These are phyloP conservation scores for Niebla homalea DNA, from an alignment of 495 filamentous ascomycete genomes.

Conservation along the genomic window DNA sequence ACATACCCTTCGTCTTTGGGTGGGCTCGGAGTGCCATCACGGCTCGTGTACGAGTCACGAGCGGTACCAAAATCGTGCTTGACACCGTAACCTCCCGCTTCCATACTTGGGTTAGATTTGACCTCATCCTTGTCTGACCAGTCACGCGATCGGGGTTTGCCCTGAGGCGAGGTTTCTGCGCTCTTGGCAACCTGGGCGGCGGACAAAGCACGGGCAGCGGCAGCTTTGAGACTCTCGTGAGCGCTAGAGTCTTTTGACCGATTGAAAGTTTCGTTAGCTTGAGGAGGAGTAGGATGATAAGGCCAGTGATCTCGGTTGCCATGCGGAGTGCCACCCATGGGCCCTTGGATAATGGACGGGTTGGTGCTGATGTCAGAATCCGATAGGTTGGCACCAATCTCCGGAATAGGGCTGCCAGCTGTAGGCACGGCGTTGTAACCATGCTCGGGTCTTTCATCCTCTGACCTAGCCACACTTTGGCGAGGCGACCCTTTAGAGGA, in stretches of 20 bases:
- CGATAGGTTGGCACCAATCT: conserved; percentile 46
- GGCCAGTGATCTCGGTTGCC: conserved; percentile 40
- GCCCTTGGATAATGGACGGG: conserved; percentile 61
- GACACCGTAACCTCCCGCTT: conserved; percentile 21
- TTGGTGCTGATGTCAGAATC: conserved; percentile 67
- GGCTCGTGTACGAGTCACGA: conserved; percentile 21
- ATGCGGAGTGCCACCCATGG: conserved; percentile 40
- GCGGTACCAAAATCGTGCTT: conserved; percentile 25
- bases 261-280: conserved; percentile 28
- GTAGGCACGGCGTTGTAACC: conserved; percentile 44
- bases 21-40: conserved; percentile 29
- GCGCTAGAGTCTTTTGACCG: conserved; percentile 28
- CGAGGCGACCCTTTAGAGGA: conserved; percentile 47
- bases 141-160: conserved; percentile 8
- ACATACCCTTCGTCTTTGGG: conserved; percentile 82
- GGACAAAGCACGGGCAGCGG: conserved; percentile 12
- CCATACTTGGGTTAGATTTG: conserved; percentile 21
- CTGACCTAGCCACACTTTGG: conserved; percentile 57
- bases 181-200: conserved; percentile 11
- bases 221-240: conserved; percentile 16
- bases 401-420: conserved; percentile 45
- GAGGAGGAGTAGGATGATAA: conserved; percentile 35
- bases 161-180: neutral
- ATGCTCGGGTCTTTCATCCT: conserved; percentile 37
- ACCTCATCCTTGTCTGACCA: conserved; percentile 17